Percentiles rank a stretch among this genome's conserved stretches.
Conservation (phyloP, 208 protist genomes). For the Acanthamoeba lenticulata region DNA sequence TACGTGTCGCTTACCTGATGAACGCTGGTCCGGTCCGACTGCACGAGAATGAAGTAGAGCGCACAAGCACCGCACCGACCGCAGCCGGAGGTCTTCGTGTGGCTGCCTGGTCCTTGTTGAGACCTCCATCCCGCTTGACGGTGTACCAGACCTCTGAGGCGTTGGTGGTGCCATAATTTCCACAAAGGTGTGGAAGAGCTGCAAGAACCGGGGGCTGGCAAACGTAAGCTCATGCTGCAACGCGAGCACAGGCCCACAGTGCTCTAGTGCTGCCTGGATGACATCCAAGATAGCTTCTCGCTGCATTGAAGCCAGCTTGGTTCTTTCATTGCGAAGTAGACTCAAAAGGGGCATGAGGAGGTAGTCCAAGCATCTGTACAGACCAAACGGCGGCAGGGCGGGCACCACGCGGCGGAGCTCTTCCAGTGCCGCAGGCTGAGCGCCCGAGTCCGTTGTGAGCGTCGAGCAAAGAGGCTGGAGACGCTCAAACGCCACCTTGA, state of each 20-base stretch:
- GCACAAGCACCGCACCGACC: neutral
- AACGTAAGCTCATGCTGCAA: neutral
- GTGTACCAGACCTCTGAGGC: no score
- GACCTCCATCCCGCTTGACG: no score
- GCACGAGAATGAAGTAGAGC: neutral
- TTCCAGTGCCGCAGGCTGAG: neutral
- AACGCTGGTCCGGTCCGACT: neutral
- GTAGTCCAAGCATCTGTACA: slow-evolving; percentile 37
- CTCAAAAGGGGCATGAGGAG: neutral
- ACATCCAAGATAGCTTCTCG: neutral
- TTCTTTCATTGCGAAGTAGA: neutral
- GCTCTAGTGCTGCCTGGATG: neutral
- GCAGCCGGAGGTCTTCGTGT: slow-evolving; percentile 49
- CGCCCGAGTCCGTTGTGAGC: no score
- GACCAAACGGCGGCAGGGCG: neutral
- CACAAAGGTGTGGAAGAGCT: slow-evolving; percentile 51
- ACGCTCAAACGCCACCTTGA: neutral
- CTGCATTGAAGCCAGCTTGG: neutral
- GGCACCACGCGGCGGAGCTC: neutral
- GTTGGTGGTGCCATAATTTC: neutral
- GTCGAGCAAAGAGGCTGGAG: neutral
- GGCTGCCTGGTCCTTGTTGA: neutral
- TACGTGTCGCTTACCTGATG: no score
- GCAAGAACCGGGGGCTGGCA: neutral
- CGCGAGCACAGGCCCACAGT: neutral